Evolutionary conservation across 208 protist species (phyloP), one percentile per base, ranked within the genome.

Genomic region (Strigomonas culicis): DNA sequence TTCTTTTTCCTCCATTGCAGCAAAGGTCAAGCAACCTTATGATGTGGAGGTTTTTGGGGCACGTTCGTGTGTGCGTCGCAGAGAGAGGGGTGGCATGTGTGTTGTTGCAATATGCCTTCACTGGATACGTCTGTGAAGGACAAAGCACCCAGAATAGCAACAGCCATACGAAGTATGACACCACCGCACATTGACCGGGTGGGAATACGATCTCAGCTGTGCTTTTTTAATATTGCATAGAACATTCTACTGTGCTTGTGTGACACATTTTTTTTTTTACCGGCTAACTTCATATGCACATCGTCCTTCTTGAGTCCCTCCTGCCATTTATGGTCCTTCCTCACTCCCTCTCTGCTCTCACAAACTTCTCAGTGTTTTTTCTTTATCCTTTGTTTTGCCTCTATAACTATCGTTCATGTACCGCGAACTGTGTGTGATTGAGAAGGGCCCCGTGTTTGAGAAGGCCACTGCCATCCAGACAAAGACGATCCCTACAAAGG

Each of bases 401-500:
- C 13, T 67, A 39, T 39, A 13, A 39, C 34, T n/a, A n/a, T n/a
- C n/a, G n/a, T n/a, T n/a, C n/a, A 70, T 70, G 68, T 70, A 50
- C 28, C 59, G 56, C 10, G 70, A 72, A 47, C 64, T 72, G 25
- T 63, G 74, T 27, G 64, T 82, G 15, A 57, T 72, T 22, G 63
- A 77, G 52, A 75, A 71, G 34, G 68, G 59, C 21, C 59, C 21
- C 1, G 72, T 76, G 43, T 79, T 83, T 36, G 46, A 46, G 2
- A 66, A 67, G 31, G 66, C 69, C 6, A 80, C 74, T 8, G 50
- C 44, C 19, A 31, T 85, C 3, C 59, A 60, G 30, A 56, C 67
- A 27, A 51, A 28, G 3, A 64, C 71, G 13, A 63, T 81, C 15
- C 75, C 79, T 27, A 70, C 68, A 13, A 61, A 67, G 22, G 68